Base-by-base conservation (phyloP, 2,329 filamentous ascomycete genomes). In the Chaetomium olivaceum region DNA sequence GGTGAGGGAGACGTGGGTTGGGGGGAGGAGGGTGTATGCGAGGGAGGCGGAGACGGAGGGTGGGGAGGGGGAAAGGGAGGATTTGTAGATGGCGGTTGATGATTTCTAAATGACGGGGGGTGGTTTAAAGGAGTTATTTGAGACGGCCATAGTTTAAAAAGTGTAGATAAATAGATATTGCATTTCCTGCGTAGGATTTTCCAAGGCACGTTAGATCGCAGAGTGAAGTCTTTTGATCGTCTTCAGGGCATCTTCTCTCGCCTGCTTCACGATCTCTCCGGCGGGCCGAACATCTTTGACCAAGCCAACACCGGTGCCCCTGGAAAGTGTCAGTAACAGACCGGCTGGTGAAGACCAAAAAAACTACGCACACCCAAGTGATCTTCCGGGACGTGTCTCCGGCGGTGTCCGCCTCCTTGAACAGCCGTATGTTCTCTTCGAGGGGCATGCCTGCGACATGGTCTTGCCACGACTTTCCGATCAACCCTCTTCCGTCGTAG, bases 1-100 rank as follows among this genome's bases (percentile, higher is more conserved):
- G 58, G 87, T 91, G 1, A 80, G 77, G 67, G 88, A 91, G 78
- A 91, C 89, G 0, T 91, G 89, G 89, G 83, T 91, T 43, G 87
- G 79, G 2, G 89, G 89, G 0, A 80, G 71, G 71, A 77, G 69
- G 61, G 84, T 86, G 0, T 86, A 83, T 70, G 51, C 66, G n/a
- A 71, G 77, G 51, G 72, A 75, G 25, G 60, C 14, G 43, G 59
- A 61, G 25, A 21, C 36, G 4, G 60, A 31, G 25, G 33, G 21
- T 12, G 54, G 31, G 31, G 31, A 33, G 31, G 9, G 54, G 43
- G 46, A 2, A 3, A 63, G 31, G 55, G 67, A 66, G 57, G 63
- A 67, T 60, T 27, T 68, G 56, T 66, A 61, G 57, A n/a, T n/a
- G 33, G 16, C 27, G 33, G 14, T n/a, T n/a, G 33, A n/a, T 6